A percentile compares a stretch with the other conserved stretches of the same genome.
phyloP scores from a whole-genome alignment of 1,284 basidiomycete species.

The Amylostereum areolatum region DNA sequence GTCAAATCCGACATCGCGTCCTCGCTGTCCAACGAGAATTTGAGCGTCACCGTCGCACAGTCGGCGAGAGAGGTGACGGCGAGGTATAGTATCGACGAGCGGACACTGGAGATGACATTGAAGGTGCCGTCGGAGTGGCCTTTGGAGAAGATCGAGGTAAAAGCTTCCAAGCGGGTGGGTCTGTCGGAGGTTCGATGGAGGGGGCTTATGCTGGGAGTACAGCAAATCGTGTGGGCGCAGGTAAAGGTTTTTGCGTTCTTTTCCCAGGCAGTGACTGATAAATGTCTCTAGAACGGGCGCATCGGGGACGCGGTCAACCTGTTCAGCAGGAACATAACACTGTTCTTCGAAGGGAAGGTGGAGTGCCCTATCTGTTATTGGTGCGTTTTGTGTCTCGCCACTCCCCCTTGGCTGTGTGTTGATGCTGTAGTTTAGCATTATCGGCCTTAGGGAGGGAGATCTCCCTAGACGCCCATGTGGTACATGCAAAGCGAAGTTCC shows the following conservation, averaged over 20 bases:
- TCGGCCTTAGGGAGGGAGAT: slow-evolving; percentile 85
- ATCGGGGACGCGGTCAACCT: slow-evolving; percentile 89
- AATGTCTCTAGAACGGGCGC: slow-evolving; percentile 67
- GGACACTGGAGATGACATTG: slow-evolving; percentile 87
- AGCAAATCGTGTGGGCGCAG: slow-evolving; percentile 86
- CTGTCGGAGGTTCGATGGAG: slow-evolving; percentile 91
- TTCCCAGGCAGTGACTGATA: not conserved
- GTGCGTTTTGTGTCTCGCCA: slow-evolving; percentile 38
- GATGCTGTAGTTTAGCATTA: slow-evolving; percentile 57
- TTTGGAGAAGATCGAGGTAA: slow-evolving; percentile 82
- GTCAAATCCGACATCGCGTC: slow-evolving; percentile 64
- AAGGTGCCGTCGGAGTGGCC: slow-evolving; percentile 91
- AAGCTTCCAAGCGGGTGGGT: slow-evolving; percentile 80
- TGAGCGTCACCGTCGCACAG: slow-evolving; percentile 70
- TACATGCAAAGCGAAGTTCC: slow-evolving; percentile 95
- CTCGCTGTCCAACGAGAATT: slow-evolving; percentile 75
- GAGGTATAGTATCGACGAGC: slow-evolving; percentile 89
- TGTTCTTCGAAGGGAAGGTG: slow-evolving; percentile 91
- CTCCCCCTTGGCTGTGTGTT: not conserved
- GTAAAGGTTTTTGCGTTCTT: slow-evolving; percentile 32
- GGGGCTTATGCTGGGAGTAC: slow-evolving; percentile 90
- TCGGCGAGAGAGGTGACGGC: slow-evolving; percentile 75
- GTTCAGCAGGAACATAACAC: slow-evolving; percentile 91
- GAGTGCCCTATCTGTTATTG: slow-evolving; percentile 95
- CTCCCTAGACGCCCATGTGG: slow-evolving; percentile 91